phyloP scores from a whole-genome alignment of 345 rosid species.

The Physaria fendleri region DNA sequence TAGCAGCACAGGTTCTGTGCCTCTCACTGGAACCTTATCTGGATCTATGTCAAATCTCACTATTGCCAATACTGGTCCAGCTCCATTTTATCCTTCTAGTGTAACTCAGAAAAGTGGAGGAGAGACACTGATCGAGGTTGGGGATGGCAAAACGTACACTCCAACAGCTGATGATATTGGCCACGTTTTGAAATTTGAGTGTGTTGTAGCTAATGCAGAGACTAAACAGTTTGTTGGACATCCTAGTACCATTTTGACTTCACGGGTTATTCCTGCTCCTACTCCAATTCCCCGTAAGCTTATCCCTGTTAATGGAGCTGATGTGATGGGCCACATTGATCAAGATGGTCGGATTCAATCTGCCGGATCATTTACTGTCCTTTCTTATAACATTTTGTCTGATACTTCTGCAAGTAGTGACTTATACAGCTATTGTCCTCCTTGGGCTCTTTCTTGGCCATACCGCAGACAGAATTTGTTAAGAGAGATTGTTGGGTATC shows the following conservation, averaged over 20 bases:
- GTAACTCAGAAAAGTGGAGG: conserved; percentile 65
- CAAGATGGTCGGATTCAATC: conserved; percentile 59
- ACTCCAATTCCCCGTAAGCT: conserved; percentile 83
- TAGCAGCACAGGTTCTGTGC: conserved; percentile 47
- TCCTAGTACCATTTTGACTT: conserved; percentile 58
- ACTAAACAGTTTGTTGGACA: conserved; percentile 63
- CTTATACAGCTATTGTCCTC: conserved; percentile 81
- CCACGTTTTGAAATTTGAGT: conserved; percentile 89
- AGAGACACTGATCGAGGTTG: conserved; percentile 95
- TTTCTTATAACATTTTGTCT: conserved; percentile 90
- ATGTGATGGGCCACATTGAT: conserved; percentile 57
- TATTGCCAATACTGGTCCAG: too few relatives aligned
- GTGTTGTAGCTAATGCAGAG: conserved; percentile 79
- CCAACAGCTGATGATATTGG: conserved; percentile 94
- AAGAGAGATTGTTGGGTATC: conserved; percentile 84
- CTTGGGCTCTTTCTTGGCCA: conserved; percentile 98
- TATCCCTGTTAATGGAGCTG: conserved; percentile 67
- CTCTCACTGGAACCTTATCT: too few relatives aligned
- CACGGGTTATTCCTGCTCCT: conserved; percentile 98
- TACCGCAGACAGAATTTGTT: conserved; percentile 90
- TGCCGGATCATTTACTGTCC: conserved; percentile 77
- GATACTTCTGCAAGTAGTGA: conserved; percentile 74
- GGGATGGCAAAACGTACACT: conserved; percentile 78
- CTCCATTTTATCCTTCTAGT: conserved; percentile 66
- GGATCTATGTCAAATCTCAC: too few relatives aligned